Percentiles rank a stretch among this genome's conserved stretches.
Evolutionary conservation across 257 asterid species (phyloP).

Genomic region (Gentiana straminea): DNA sequence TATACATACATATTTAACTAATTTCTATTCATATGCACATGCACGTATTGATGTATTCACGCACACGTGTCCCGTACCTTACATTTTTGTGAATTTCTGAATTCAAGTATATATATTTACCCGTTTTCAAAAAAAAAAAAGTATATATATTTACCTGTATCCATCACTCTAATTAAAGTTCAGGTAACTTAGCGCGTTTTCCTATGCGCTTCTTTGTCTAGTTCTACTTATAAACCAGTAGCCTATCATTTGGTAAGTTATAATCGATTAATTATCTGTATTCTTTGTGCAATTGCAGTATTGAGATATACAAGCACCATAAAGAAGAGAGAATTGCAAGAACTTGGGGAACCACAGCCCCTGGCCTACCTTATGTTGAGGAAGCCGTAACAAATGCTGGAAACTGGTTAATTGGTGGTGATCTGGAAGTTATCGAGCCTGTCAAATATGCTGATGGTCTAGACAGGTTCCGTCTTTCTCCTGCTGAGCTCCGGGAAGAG

Average conservation of each 20-base stretch:
- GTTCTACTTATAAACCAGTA: neutral
- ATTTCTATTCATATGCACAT: no score
- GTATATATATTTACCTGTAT: no score
- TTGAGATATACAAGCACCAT: constrained; percentile 84
- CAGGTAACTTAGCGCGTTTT: no score
- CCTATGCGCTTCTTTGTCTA: neutral
- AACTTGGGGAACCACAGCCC: constrained; percentile 92
- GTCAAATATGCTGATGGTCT: constrained; percentile 61
- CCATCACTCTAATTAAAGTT: no score
- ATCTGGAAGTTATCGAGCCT: constrained; percentile 69
- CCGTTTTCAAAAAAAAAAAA: no score
- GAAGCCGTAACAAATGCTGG: constrained; percentile 57
- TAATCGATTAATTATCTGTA: neutral
- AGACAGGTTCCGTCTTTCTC: constrained; percentile 81
- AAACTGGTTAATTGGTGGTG: constrained; percentile 91
- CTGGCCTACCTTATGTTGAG: constrained; percentile 81
- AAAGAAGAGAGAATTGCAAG: constrained; percentile 92
- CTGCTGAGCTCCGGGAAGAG: constrained; percentile 65
- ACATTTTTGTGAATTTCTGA: no score
- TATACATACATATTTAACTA: no score
- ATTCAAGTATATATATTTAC: no score
- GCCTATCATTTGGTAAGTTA: neutral
- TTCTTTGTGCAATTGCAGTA: constrained; percentile 29
- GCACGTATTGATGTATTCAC: no score
- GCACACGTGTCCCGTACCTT: no score